Conservation (phyloP, 2,329 filamentous ascomycete genomes). For the Monosporascus cannonballus region DNA sequence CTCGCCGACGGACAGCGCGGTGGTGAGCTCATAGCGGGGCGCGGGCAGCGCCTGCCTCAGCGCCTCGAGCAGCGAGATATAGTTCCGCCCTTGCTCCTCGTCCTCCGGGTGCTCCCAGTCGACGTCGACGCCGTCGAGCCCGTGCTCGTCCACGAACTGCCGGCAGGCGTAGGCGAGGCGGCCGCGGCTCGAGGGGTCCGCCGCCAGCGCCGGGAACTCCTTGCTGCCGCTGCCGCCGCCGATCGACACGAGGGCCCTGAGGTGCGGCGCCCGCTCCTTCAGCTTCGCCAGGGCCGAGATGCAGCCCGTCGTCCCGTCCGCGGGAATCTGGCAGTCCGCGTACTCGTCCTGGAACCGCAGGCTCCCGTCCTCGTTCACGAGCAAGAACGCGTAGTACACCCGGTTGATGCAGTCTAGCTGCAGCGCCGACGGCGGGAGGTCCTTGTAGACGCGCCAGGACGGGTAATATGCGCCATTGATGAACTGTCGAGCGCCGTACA, state of each 20-base stretch:
- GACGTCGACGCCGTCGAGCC: constrained; percentile 60
- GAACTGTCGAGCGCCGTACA: constrained; percentile 15
- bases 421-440: constrained; percentile 47
- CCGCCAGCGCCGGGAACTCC: constrained; percentile 53
- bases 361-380: constrained; percentile 28
- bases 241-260: constrained; percentile 57
- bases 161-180: constrained; percentile 50
- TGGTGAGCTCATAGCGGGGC: constrained; percentile 51
- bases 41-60: constrained; percentile 49
- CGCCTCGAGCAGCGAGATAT: constrained; percentile 48
- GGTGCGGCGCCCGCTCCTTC: constrained; percentile 48
- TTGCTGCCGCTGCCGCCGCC: constrained; percentile 59
- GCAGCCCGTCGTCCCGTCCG: constrained; percentile 55
- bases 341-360: constrained; percentile 56
- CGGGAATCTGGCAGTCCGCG: constrained; percentile 54
- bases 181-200: constrained; percentile 37
- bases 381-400: constrained; percentile 56
- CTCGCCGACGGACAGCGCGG: constrained; percentile 56
- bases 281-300: constrained; percentile 52
- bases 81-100: constrained; percentile 48
- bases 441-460: constrained; percentile 51
- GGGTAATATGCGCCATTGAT: constrained; percentile 55
- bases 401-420: constrained; percentile 49
- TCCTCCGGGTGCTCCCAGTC: constrained; percentile 63
- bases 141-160: constrained; percentile 48